phyloP scores from a whole-genome alignment of 768 basidiomycete genomes.

The Kwoniella shandongensis region DNA sequence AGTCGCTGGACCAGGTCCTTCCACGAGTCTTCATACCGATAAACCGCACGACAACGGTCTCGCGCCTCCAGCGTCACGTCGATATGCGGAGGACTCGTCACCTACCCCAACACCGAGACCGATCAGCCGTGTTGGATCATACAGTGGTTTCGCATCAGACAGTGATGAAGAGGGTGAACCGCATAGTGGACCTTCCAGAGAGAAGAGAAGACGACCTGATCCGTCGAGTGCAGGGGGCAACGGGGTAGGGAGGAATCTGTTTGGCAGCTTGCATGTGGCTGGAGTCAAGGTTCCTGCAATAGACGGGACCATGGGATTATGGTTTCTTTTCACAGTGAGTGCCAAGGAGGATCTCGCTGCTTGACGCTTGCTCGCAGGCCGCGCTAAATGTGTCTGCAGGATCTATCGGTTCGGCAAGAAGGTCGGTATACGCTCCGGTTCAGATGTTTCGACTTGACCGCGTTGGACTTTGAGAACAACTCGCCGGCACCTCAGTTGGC shows the following conservation, averaged over 20 bases:
- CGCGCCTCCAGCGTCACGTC: neutral
- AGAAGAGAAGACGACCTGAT: neutral
- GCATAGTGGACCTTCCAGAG: too few species aligned
- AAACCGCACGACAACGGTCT: neutral
- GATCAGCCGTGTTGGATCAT: too few species aligned
- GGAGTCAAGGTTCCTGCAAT: conserved; percentile 36
- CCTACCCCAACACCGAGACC: too few species aligned
- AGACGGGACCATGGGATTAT: conserved; percentile 38
- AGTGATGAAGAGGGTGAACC: too few species aligned
- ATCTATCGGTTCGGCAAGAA: conserved; percentile 40
- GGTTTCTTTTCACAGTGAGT: conserved; percentile 49
- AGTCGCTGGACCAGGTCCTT: conserved; percentile 5
- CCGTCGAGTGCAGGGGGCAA: neutral
- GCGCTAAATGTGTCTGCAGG: conserved; percentile 19
- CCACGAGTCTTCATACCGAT: neutral
- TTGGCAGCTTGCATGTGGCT: conserved; percentile 40
- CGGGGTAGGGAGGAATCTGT: conserved; percentile 34
- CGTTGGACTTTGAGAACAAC: conserved; percentile 8
- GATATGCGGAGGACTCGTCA: neutral
- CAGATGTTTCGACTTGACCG: conserved; percentile 40
- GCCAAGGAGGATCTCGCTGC: neutral
- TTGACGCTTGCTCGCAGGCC: neutral
- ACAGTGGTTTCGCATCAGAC: too few species aligned
- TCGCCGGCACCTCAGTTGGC: conserved; percentile 22
- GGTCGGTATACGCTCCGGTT: conserved; percentile 41